Evolutionary conservation across 2,329 filamentous ascomycete species (phyloP), one percentile per base, ranked within the genome.

Genomic region (Fusarium scirpi): DNA sequence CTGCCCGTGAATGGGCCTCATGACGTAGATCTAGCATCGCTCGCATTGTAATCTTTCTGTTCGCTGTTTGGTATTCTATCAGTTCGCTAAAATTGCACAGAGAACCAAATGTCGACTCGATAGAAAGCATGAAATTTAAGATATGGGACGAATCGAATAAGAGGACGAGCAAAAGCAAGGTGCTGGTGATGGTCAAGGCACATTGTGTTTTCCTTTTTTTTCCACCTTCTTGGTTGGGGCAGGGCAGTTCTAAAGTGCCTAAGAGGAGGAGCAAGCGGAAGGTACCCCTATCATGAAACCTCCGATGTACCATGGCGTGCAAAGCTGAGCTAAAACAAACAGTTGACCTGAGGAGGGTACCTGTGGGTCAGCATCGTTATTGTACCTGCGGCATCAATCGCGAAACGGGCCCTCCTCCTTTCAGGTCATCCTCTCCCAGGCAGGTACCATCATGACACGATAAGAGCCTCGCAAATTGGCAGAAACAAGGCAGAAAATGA

Each of bases 1-100:
- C 49, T 64, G 59, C 25, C 48, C 13, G 18, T 52, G 49, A 58
- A 64, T 64, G 44, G 62, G 43, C 29, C 62, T 69, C 46, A 71
- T 66, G 69, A 71, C 69, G 69, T 70, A 68, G 52, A 58, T 70
- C 58, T 48, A 32, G 55, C 61, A 55, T 52, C 20, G 18, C 18
- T 40, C 38, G 32, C 32, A 52, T 24, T 24, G 47, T 34, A 24
- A 34, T 12, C 5, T 40, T 52, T 41, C 15, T 18, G 32, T n/a
- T 25, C 32, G 22, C 22, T 2, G 48, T 41, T 13, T 49, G 16
- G n/a, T 41, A 6, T n/a, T 52, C n/a, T 27, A 52, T 24, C 18
- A 25, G 15, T 9, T 16, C 16, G 24, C 11, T 41, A n/a, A 27
- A 27, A 40, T 41, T n/a, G n/a, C 34, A 12, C 11, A 13, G 24